Evolutionary conservation across 2,329 filamentous ascomycete genomes (phyloP), one percentile per base, ranked within the genome.

Genomic region (Xylariaceae sp.): DNA sequence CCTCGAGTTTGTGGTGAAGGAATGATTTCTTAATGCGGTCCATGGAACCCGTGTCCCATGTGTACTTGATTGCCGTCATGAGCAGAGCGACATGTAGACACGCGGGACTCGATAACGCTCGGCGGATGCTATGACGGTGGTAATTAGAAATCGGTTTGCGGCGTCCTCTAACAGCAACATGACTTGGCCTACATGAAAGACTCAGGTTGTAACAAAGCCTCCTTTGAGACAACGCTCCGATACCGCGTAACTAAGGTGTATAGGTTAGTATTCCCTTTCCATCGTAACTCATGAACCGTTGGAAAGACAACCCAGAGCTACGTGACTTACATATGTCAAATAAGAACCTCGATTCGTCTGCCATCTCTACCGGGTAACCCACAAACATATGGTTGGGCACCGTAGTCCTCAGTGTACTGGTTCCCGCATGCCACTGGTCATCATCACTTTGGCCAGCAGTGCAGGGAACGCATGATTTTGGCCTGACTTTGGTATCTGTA

Each of bases 21-120:
- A 62, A 63, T 6, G 63, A 63, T 23, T 64, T 65, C 36, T 61
- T 61, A n/a, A 65, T 65, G 34, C 54, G 56, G 34, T 62, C 56
- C 56, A 64, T 65, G 40, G 65, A 65, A n/a, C 63, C 63, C n/a
- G 61, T 65, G 23, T 65, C 62, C 65, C 65, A 67, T 11, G 65
- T 65, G 41, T 41, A 67, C 39, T 63, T 63, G n/a, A 65, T 62
- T 17, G 62, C 63, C 9, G 65, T 63, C 58, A 67, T 61, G 2
- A 67, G 56, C 7, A 67, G 37, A 24, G 63, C 63, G 23, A 65
- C 56, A 51, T 65, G 63, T n/a, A 67, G 62, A 21, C 56, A 56
- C 7, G 63, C 65, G 12, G 65, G 65, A 46, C 51, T 63, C 34
- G 65, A 67, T 31, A 67, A 54, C 9, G 63, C 61, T 45, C 63